Percentiles rank a stretch among this genome's conserved stretches.
Conservation (phyloP, 2,329 filamentous ascomycete genomes). For the Ophiostoma sp. region DNA sequence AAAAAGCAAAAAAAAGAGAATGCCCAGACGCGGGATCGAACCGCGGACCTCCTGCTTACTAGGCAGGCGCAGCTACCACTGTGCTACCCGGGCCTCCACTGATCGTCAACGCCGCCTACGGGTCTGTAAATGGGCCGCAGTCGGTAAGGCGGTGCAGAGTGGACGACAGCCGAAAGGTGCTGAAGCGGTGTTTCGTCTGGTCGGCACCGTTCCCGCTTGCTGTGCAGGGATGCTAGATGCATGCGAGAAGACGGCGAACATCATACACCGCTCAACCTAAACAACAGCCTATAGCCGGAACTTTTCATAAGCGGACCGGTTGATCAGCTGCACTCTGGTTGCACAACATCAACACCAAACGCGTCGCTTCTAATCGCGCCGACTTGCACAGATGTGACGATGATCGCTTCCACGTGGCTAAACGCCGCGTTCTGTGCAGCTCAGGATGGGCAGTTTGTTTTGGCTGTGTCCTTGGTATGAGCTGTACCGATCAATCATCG, state of each 20-base stretch:
- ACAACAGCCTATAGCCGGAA: too few species aligned
- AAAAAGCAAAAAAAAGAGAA: neutral
- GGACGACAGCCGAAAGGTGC: neutral
- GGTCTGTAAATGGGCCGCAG: neutral
- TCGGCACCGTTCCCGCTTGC: too few species aligned
- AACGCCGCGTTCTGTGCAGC: neutral
- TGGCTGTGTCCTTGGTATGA: too few species aligned
- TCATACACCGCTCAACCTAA: too few species aligned
- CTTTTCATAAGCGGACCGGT: too few species aligned
- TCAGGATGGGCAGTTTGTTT: neutral
- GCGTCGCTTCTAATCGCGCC: neutral
- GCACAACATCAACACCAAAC: neutral
- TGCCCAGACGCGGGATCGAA: conserved; percentile 13
- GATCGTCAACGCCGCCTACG: neutral
- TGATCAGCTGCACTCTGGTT: neutral
- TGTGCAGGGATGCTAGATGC: too few species aligned
- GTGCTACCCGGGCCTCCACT: conserved; percentile 1
- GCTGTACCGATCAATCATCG: too few species aligned
- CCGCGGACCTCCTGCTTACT: conserved; percentile 13
- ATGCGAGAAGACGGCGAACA: too few species aligned
- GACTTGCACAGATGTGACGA: neutral
- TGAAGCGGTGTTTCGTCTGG: too few species aligned
- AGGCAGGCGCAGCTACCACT: conserved; percentile 13
- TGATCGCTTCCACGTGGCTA: neutral
- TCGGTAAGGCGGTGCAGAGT: neutral